Conservation (phyloP, 164 flowering plant genomes). For the Macadamia integrifolia region DNA sequence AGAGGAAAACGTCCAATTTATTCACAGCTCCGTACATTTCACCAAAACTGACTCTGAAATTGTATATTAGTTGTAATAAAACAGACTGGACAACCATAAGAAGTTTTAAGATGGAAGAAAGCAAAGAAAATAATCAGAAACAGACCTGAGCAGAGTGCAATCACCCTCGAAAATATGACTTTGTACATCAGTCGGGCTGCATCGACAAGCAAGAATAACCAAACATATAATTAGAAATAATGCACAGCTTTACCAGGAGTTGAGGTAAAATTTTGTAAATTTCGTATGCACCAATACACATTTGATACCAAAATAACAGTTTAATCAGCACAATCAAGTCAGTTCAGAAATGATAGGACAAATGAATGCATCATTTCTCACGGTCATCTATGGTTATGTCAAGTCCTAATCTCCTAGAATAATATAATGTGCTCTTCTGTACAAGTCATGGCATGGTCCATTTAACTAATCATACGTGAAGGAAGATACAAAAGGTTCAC, state of each 20-base stretch:
- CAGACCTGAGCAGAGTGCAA: slow-evolving; percentile 33
- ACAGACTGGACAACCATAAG: background rate
- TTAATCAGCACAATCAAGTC: background rate
- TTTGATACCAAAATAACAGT: background rate
- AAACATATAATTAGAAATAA: slow-evolving; percentile 5
- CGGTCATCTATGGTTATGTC: no score
- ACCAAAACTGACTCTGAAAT: background rate
- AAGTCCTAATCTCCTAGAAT: no score
- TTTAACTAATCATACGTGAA: no score
- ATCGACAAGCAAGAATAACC: slow-evolving; percentile 17
- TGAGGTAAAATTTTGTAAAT: background rate
- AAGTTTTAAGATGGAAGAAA: background rate
- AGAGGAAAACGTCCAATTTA: background rate
- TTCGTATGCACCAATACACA: background rate
- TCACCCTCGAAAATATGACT: slow-evolving; percentile 14
- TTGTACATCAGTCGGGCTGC: slow-evolving; percentile 24
- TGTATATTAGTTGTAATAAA: background rate
- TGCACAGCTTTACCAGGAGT: background rate
- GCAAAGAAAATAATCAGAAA: slow-evolving; percentile 2
- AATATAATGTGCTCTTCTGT: no score
- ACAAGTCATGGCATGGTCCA: no score
- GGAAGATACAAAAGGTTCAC: no score
- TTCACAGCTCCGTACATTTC: no score
- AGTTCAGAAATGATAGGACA: no score
- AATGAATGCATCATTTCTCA: no score